Evolutionary conservation across 2,329 filamentous ascomycete genomes (phyloP).

Genomic region (Aspergillus brunneoviolaceus): DNA sequence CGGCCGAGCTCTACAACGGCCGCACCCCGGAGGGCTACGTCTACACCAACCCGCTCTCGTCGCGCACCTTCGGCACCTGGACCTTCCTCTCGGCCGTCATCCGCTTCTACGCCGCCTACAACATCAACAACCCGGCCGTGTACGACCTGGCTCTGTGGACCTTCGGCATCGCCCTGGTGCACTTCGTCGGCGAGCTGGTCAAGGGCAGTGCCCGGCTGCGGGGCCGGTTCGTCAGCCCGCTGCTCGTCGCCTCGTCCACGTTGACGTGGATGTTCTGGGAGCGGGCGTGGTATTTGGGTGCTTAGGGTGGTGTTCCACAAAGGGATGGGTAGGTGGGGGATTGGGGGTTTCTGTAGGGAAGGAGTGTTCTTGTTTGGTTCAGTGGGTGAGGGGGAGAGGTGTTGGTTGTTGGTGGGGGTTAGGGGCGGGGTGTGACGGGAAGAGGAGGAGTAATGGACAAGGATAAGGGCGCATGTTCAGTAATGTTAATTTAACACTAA

Average conservation of each 20-base stretch:
- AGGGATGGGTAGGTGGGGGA: too few relatives aligned
- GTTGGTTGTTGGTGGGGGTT: not conserved
- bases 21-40: slow-evolving; percentile 55
- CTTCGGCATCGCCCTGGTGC: slow-evolving; percentile 72
- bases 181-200: slow-evolving; percentile 78
- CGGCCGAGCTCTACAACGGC: slow-evolving; percentile 72
- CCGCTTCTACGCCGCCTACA: slow-evolving; percentile 79
- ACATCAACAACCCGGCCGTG: slow-evolving; percentile 68
- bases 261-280: slow-evolving; percentile 65
- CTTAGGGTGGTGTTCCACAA: slow-evolving; percentile 6
- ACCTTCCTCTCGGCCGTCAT: slow-evolving; percentile 76
- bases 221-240: slow-evolving; percentile 58
- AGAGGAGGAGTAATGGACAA: not conserved
- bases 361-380: not conserved
- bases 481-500: not conserved
- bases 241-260: slow-evolving; percentile 56
- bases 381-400: not conserved
- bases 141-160: slow-evolving; percentile 83
- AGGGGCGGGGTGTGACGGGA: too few relatives aligned
- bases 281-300: slow-evolving; percentile 35
- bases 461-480: not conserved
- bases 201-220: slow-evolving; percentile 73
- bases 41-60: slow-evolving; percentile 70
- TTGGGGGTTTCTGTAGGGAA: not conserved
- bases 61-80: slow-evolving; percentile 84